phyloP scores from a whole-genome alignment of 345 rosid species.

The Linum trigynum region DNA sequence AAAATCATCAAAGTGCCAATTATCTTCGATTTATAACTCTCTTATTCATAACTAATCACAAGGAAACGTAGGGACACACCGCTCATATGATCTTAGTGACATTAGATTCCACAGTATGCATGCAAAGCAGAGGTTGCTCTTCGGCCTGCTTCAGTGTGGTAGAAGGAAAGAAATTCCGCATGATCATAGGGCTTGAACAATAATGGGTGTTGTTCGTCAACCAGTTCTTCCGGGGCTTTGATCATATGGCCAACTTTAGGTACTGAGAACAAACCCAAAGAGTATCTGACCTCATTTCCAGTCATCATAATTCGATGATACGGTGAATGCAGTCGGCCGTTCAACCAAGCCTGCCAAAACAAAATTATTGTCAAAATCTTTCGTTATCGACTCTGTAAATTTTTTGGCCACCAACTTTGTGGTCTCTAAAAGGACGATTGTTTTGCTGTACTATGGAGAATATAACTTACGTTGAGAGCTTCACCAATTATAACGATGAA shows the following conservation, averaged over 20 bases:
- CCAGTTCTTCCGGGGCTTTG: conserved; percentile 4
- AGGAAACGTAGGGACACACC: too few species aligned
- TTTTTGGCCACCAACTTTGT: too few species aligned
- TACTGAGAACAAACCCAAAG: conserved; percentile 16
- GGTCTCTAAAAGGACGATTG: too few species aligned
- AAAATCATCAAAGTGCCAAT: too few species aligned
- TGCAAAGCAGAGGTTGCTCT: not conserved
- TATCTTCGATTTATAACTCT: too few species aligned
- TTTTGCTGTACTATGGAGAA: too few species aligned
- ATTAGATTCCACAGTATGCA: not conserved
- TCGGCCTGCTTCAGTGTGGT: not conserved
- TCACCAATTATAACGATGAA: conserved; percentile 31
- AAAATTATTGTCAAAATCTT: too few species aligned
- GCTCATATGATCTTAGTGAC: too few species aligned
- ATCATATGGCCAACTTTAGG: not conserved
- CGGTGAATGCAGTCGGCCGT: conserved; percentile 8
- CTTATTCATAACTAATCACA: too few species aligned
- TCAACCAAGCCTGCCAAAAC: conserved; percentile 8
- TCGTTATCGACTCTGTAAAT: too few species aligned
- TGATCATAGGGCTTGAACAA: conserved; percentile 13
- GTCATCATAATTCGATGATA: conserved; percentile 8
- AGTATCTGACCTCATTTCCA: conserved; percentile 14
- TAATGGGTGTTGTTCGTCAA: conserved; percentile 12
- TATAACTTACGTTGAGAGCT: conserved; percentile 14
- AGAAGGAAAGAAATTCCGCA: not conserved